A percentile compares a stretch with the other conserved stretches of the same genome.
phyloP scores from a whole-genome alignment of 1,284 basidiomycete genomes.

The Naganishia sp. region DNA sequence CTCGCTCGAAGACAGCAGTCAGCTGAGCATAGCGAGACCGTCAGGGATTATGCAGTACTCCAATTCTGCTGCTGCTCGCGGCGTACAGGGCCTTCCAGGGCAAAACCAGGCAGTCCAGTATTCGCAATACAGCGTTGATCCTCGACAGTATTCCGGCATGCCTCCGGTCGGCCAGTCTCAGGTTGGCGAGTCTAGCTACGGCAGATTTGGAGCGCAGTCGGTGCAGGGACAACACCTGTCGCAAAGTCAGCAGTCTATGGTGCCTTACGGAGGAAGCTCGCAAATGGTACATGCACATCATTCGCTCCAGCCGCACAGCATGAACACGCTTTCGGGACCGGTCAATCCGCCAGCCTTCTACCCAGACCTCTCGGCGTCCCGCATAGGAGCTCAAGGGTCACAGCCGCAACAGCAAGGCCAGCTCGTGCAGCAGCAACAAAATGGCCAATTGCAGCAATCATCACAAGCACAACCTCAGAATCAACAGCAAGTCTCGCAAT shows the following conservation, averaged over 20 bases:
- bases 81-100: slow-evolving; percentile 4
- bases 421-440: slow-evolving; percentile 13
- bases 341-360: slow-evolving; percentile 15
- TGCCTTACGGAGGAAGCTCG: neutral
- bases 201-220: slow-evolving; percentile 6
- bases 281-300: slow-evolving; percentile 8
- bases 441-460: slow-evolving; percentile 23
- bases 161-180: slow-evolving; percentile 22
- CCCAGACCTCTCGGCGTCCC: slow-evolving; percentile 17
- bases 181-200: slow-evolving; percentile 11
- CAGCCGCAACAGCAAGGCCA: slow-evolving; percentile 26
- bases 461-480: slow-evolving; percentile 3
- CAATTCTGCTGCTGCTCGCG: neutral
- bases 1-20: neutral
- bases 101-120: slow-evolving; percentile 3
- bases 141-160: slow-evolving; percentile 17
- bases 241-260: slow-evolving; percentile 12
- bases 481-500: slow-evolving; percentile 11
- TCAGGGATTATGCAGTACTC: slow-evolving; percentile 12
- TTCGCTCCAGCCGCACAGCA: slow-evolving; percentile 17
- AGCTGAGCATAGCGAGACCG: too few relatives aligned
- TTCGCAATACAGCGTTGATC: slow-evolving; percentile 11
- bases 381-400: slow-evolving; percentile 3
- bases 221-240: slow-evolving; percentile 7
- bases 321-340: slow-evolving; percentile 26